Conservation (phyloP, 805 yeast genomes). For the Wickerhamomyces alni region DNA sequence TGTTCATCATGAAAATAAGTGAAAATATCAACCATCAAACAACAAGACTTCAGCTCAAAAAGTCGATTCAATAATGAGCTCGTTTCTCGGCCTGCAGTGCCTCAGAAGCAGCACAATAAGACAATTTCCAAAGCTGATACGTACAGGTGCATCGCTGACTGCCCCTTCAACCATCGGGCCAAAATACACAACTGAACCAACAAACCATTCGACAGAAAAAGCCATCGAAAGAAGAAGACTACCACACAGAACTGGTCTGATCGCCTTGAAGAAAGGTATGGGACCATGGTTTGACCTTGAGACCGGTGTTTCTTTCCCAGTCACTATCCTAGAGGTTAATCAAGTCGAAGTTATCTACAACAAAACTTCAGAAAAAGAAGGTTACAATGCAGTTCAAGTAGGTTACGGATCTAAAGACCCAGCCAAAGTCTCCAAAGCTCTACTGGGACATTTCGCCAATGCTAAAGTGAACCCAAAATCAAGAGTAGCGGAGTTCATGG, state of each 20-base stretch:
- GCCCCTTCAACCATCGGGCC: slow-evolving; percentile 29
- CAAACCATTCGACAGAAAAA: slow-evolving; percentile 61
- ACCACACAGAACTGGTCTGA: slow-evolving; percentile 73
- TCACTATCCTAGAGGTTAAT: slow-evolving; percentile 83
- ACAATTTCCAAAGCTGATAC: slow-evolving; percentile 22
- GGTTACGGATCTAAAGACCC: slow-evolving; percentile 72
- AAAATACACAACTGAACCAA: slow-evolving; percentile 34
- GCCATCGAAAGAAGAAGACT: slow-evolving; percentile 70
- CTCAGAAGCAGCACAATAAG: slow-evolving; percentile 8
- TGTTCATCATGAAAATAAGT: background rate
- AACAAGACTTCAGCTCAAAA: too few species aligned
- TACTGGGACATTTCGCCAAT: slow-evolving; percentile 70
- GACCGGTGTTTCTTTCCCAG: slow-evolving; percentile 66
- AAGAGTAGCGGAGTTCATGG: slow-evolving; percentile 70
- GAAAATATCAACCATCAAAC: background rate
- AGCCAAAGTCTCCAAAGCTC: slow-evolving; percentile 54
- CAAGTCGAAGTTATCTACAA: slow-evolving; percentile 79
- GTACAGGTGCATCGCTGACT: slow-evolving; percentile 29
- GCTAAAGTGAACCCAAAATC: slow-evolving; percentile 84
- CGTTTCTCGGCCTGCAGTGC: slow-evolving; percentile 9
- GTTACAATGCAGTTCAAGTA: slow-evolving; percentile 79
- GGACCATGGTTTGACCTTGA: slow-evolving; percentile 67
- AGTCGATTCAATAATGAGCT: slow-evolving; percentile 5
- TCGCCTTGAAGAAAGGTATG: slow-evolving; percentile 88
- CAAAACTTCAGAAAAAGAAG: slow-evolving; percentile 66